phyloP scores from a whole-genome alignment of 805 yeast genomes.

The Candida methanosorbosa region DNA sequence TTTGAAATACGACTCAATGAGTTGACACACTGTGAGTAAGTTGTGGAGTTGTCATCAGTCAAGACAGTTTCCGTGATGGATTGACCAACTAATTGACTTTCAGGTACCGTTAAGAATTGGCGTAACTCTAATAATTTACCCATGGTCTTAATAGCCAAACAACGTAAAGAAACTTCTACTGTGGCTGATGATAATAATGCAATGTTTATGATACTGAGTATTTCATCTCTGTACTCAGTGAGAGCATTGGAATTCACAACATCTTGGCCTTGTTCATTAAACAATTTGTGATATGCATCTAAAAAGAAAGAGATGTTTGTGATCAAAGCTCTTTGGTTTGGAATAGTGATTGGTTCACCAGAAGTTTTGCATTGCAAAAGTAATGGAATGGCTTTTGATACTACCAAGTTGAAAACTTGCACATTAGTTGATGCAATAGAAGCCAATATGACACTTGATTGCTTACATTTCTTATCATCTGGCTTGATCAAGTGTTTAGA shows the following conservation, averaged over 20 bases:
- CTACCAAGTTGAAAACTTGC: conserved; percentile 37
- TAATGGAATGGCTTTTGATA: conserved; percentile 36
- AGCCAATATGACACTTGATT: conserved; percentile 53
- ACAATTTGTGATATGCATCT: conserved; percentile 39
- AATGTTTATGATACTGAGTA: conserved; percentile 60
- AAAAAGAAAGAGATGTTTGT: conserved; percentile 53
- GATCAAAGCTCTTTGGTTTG: conserved; percentile 51
- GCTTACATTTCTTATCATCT: conserved; percentile 47
- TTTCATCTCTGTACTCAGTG: conserved; percentile 48
- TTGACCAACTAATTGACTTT: conserved; percentile 53
- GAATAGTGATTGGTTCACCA: conserved; percentile 28
- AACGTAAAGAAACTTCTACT: conserved; percentile 60
- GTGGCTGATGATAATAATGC: conserved; percentile 59
- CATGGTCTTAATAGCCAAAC: conserved; percentile 58
- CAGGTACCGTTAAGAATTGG: conserved; percentile 42
- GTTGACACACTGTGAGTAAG: conserved; percentile 43
- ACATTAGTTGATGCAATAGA: conserved; percentile 41
- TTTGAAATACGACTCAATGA: conserved; percentile 45
- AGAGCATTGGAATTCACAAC: conserved; percentile 27
- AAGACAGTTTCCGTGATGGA: conserved; percentile 56
- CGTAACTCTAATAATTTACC: conserved; percentile 44
- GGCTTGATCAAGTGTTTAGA: conserved; percentile 40
- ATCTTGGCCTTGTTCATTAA: conserved; percentile 14
- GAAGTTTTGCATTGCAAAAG: conserved; percentile 25
- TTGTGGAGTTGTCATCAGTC: conserved; percentile 39